phyloP scores from a whole-genome alignment of 306 rosid genomes.

The Medicago lupulina region DNA sequence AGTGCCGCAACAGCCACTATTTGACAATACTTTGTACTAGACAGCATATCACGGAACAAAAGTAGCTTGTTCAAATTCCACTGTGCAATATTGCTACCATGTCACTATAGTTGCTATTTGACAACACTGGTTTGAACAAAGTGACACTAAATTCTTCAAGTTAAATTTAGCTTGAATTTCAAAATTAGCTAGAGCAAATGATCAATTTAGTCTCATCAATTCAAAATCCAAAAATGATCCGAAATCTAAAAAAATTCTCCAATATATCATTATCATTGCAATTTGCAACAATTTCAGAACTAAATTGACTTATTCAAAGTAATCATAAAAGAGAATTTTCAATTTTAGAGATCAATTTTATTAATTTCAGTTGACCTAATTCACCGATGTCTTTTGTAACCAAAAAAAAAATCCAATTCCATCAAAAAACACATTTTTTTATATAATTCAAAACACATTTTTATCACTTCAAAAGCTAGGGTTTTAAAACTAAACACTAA shows the following conservation, averaged over 20 bases:
- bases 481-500: neutral
- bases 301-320: neutral
- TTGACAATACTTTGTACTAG: too few species aligned
- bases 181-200: neutral
- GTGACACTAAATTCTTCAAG: neutral
- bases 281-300: neutral
- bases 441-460: neutral
- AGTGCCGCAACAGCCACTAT: too few species aligned
- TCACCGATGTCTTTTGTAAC: neutral
- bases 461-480: neutral
- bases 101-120: too few species aligned
- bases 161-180: conserved; percentile 1
- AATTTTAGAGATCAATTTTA: neutral
- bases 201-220: neutral
- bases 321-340: neutral
- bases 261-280: neutral
- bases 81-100: too few species aligned
- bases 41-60: too few species aligned
- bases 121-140: too few species aligned
- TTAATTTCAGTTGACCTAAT: neutral
- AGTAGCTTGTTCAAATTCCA: too few species aligned
- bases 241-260: neutral
- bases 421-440: neutral
- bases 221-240: neutral
- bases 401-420: neutral